phyloP scores from a whole-genome alignment of 495 filamentous ascomycete species.

The Echria macrotheca region DNA sequence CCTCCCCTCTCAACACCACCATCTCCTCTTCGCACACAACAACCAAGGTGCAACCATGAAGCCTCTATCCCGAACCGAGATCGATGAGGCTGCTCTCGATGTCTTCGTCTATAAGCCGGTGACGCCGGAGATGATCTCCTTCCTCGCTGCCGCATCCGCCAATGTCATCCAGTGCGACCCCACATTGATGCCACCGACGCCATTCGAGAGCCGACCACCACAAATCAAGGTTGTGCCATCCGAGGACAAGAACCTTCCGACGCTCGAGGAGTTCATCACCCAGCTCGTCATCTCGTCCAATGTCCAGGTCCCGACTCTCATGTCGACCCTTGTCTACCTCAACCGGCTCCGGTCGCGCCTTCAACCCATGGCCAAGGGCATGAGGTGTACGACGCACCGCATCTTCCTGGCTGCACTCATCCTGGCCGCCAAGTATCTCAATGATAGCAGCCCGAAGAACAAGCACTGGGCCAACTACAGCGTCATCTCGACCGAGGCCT shows the following conservation, averaged over 20 bases:
- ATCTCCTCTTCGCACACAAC: constrained; percentile 18
- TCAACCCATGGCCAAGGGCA: constrained; percentile 91
- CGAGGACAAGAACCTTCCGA: constrained; percentile 54
- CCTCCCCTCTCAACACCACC: constrained; percentile 5
- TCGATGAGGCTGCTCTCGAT: constrained; percentile 79
- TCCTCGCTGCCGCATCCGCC: constrained; percentile 75
- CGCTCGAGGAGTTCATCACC: constrained; percentile 84
- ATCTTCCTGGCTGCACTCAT: constrained; percentile 95
- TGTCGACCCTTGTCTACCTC: constrained; percentile 94
- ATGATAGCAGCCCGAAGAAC: constrained; percentile 98
- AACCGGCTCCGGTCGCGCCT: constrained; percentile 73
- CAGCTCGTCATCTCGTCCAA: constrained; percentile 87
- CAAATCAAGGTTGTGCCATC: constrained; percentile 46
- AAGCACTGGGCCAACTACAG: constrained; percentile 98
- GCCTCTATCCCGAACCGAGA: constrained; percentile 35
- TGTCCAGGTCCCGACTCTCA: constrained; percentile 93
- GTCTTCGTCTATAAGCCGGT: constrained; percentile 83
- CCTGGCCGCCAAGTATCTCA: constrained; percentile 91
- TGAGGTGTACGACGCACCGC: constrained; percentile 93
- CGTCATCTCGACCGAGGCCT: constrained; percentile 57
- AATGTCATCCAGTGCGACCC: constrained; percentile 89
- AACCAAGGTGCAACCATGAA: constrained; percentile 34
- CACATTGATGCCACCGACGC: constrained; percentile 37
- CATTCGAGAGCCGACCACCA: constrained; percentile 65
- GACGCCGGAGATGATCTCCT: constrained; percentile 73